These are phyloP conservation scores for Erysimum cheiranthoides DNA, from an alignment of 345 rosid species.

Conservation along the genomic window DNA sequence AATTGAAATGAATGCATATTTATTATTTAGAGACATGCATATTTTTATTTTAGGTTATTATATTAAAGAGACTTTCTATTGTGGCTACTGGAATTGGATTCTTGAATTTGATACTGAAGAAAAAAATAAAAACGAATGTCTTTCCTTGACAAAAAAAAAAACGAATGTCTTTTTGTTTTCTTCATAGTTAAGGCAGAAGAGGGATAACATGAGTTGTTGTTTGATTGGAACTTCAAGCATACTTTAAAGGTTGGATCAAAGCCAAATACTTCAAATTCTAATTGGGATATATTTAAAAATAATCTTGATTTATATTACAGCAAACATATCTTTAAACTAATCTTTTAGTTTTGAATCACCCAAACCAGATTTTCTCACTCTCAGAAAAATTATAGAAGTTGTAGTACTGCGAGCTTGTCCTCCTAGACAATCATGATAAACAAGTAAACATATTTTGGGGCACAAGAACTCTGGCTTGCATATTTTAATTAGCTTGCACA, in stretches of 20 bases:
- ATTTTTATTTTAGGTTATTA: background rate
- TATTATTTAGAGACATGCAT: background rate
- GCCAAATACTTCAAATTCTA: background rate
- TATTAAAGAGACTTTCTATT: conserved; percentile 37
- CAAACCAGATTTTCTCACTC: no score
- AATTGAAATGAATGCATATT: background rate
- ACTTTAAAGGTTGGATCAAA: conserved; percentile 19
- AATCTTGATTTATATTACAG: background rate
- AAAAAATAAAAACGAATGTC: conserved; percentile 13
- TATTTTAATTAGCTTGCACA: no score
- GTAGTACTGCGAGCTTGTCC: no score
- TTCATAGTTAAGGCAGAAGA: conserved; percentile 43
- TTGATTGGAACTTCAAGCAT: conserved; percentile 28
- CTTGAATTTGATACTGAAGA: conserved; percentile 42
- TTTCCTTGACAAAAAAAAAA: conserved; percentile 13
- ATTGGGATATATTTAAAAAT: background rate
- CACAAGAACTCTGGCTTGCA: no score
- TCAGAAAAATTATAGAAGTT: no score
- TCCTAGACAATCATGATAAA: no score
- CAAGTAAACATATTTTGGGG: no score
- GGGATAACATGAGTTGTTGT: conserved; percentile 28
- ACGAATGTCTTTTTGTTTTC: conserved; percentile 37
- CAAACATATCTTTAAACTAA: no score
- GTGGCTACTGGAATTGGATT: conserved; percentile 45
- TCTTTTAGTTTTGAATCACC: no score